A percentile compares a stretch with the other conserved stretches of the same genome.
These are phyloP conservation scores for Beauveria australis DNA, from an alignment of 2,329 filamentous ascomycete species.

Conservation along the genomic window DNA sequence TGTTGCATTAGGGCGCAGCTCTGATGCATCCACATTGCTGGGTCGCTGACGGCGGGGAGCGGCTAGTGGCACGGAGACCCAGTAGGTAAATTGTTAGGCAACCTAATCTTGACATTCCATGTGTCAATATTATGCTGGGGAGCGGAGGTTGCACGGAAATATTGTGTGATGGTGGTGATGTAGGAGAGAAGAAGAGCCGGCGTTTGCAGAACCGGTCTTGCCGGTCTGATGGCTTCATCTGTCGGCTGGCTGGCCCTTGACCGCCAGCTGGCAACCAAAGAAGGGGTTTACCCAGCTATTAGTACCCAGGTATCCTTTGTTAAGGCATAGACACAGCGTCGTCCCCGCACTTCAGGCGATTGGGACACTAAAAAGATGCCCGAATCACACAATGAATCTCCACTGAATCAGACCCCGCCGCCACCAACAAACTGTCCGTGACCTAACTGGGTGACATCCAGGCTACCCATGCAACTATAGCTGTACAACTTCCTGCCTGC, in stretches of 20 bases:
- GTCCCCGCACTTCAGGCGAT: background rate
- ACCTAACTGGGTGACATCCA: conserved; percentile 1
- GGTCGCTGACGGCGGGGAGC: conserved; percentile 1
- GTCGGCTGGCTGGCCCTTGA: background rate
- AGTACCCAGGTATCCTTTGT: background rate
- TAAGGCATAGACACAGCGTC: background rate
- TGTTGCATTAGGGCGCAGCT: conserved; percentile 6
- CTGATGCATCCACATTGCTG: conserved; percentile 3
- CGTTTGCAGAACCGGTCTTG: background rate
- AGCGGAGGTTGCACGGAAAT: conserved; percentile 4
- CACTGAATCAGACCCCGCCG: background rate
- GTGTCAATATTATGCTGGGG: background rate
- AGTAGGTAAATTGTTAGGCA: conserved; percentile 5
- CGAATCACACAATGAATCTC: background rate
- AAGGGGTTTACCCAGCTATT: background rate
- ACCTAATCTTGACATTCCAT: conserved; percentile 23
- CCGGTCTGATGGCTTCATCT: background rate
- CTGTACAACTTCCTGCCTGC: background rate
- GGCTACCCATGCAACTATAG: background rate
- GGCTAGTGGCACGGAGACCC: background rate
- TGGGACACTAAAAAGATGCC: background rate
- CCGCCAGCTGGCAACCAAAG: background rate
- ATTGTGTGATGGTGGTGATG: background rate
- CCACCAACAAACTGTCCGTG: background rate
- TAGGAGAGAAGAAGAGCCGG: background rate